Evolutionary conservation across 257 asterid genomes (phyloP).

Genomic region (Scutellaria baicalensis): DNA sequence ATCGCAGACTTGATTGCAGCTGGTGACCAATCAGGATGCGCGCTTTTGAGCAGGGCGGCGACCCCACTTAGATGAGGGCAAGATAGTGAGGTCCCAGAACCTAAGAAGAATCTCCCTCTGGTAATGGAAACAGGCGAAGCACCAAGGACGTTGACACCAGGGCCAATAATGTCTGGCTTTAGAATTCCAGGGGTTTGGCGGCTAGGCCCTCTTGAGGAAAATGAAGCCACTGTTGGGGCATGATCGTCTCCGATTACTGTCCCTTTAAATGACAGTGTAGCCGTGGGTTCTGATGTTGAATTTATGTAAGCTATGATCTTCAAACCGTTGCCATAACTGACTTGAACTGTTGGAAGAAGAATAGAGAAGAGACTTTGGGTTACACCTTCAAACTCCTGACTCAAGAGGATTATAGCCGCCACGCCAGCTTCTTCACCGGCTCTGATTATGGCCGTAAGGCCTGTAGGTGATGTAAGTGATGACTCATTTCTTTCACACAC

Average conservation of each 20-base stretch:
- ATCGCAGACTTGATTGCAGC: slow-evolving; percentile 31
- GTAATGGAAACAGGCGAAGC: slow-evolving; percentile 10
- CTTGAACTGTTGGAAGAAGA: slow-evolving; percentile 5
- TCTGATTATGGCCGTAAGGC: neutral
- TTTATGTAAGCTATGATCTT: slow-evolving; percentile 19
- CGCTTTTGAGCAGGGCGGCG: slow-evolving; percentile 22
- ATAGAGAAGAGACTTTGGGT: neutral
- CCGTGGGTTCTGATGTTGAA: slow-evolving; percentile 16
- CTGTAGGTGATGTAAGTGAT: too few relatives aligned
- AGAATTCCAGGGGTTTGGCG: neutral
- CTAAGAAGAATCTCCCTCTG: neutral
- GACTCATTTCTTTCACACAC: slow-evolving; percentile 3
- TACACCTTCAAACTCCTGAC: neutral
- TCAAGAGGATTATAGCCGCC: slow-evolving; percentile 32
- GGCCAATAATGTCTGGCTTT: slow-evolving; percentile 23
- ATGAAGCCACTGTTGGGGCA: slow-evolving; percentile 13
- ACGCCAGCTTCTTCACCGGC: slow-evolving; percentile 20
- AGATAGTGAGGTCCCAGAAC: slow-evolving; percentile 20
- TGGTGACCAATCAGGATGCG: slow-evolving; percentile 26
- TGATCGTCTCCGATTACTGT: slow-evolving; percentile 4
- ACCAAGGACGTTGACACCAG: slow-evolving; percentile 25
- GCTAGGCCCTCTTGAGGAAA: slow-evolving; percentile 6
- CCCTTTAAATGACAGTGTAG: slow-evolving; percentile 16
- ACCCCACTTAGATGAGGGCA: slow-evolving; percentile 33
- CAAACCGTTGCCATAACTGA: slow-evolving; percentile 7